Conservation (phyloP, 2,329 filamentous ascomycete genomes). For the Aschersonia sp. region DNA sequence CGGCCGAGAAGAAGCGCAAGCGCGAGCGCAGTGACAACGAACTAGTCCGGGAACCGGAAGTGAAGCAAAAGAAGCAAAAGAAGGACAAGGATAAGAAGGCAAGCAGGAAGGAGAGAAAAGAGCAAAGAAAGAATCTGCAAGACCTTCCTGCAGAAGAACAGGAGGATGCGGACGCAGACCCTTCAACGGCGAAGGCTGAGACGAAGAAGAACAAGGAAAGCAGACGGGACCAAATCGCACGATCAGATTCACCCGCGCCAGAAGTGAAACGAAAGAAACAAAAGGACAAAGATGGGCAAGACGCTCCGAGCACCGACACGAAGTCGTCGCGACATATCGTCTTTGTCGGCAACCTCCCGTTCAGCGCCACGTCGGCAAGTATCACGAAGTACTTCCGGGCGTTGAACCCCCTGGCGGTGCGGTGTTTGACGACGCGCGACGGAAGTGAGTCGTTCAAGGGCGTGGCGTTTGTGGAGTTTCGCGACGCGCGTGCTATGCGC, state of each 20-base stretch:
- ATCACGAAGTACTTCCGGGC: constrained; percentile 66
- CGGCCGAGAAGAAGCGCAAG: constrained; percentile 22
- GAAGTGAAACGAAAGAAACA: constrained; percentile 8
- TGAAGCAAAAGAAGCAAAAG: constrained; percentile 17
- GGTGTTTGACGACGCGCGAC: constrained; percentile 56
- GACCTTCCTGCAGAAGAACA: constrained; percentile 20
- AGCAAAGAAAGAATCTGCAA: constrained; percentile 22
- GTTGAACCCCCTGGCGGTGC: constrained; percentile 35
- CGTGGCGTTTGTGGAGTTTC: constrained; percentile 82
- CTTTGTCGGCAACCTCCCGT: constrained; percentile 67
- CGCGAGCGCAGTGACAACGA: constrained; percentile 20
- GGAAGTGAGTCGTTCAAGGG: constrained; percentile 52
- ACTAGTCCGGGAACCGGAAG: constrained; percentile 5
- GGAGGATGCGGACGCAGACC: constrained; percentile 9
- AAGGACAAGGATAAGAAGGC: constrained; percentile 19
- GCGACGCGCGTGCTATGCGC: constrained; percentile 77
- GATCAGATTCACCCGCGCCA: constrained; percentile 1
- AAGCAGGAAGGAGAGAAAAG: constrained; percentile 24
- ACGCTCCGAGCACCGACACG: constrained; percentile 1
- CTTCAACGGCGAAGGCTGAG: constrained; percentile 5
- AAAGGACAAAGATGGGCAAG: constrained; percentile 8
- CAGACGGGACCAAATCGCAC: background rate
- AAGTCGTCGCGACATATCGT: constrained; percentile 12
- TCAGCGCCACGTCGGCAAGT: constrained; percentile 55
- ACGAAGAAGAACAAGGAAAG: constrained; percentile 5